Evolutionary conservation across 768 basidiomycete species (phyloP).

Genomic region (Phallus indusiatus): DNA sequence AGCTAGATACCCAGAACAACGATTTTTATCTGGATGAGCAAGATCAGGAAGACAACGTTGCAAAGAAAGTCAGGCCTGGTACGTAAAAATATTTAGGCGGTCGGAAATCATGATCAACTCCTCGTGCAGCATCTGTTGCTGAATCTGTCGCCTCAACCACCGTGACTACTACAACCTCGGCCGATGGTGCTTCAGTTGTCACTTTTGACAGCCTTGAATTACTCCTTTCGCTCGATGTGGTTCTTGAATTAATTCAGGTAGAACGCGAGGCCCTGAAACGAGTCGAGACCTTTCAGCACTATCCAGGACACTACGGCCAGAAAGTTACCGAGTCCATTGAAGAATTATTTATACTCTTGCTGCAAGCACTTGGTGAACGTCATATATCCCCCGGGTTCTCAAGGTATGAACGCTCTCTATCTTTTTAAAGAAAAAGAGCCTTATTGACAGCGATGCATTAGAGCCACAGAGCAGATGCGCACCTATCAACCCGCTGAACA

Average conservation of each 20-base stretch:
- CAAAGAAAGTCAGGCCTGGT: background rate
- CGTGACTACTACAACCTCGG: slow-evolving; percentile 14
- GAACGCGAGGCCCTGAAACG: slow-evolving; percentile 88
- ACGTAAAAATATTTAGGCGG: background rate
- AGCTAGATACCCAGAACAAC: background rate
- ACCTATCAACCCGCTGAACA: slow-evolving; percentile 86
- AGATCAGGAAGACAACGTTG: background rate
- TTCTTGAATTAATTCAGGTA: slow-evolving; percentile 86
- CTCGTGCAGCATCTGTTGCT: slow-evolving; percentile 10
- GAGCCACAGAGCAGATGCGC: slow-evolving; percentile 84
- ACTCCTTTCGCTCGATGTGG: slow-evolving; percentile 83
- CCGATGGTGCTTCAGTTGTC: slow-evolving; percentile 12
- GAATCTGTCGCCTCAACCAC: slow-evolving; percentile 18
- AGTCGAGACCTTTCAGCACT: slow-evolving; percentile 80
- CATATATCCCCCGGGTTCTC: slow-evolving; percentile 79
- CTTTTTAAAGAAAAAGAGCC: background rate
- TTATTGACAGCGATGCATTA: slow-evolving; percentile 21
- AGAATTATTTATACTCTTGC: slow-evolving; percentile 80
- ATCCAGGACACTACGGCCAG: slow-evolving; percentile 80
- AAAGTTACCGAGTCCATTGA: slow-evolving; percentile 90
- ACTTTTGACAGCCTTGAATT: slow-evolving; percentile 62
- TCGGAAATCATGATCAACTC: background rate
- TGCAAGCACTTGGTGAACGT: slow-evolving; percentile 65
- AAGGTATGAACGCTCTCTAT: slow-evolving; percentile 32
- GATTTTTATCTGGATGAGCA: slow-evolving; percentile 6